Percentiles rank a stretch among this genome's conserved stretches.
Conservation (phyloP, 1,139 yeast genomes). For the Zygosaccharomyces sapae region DNA sequence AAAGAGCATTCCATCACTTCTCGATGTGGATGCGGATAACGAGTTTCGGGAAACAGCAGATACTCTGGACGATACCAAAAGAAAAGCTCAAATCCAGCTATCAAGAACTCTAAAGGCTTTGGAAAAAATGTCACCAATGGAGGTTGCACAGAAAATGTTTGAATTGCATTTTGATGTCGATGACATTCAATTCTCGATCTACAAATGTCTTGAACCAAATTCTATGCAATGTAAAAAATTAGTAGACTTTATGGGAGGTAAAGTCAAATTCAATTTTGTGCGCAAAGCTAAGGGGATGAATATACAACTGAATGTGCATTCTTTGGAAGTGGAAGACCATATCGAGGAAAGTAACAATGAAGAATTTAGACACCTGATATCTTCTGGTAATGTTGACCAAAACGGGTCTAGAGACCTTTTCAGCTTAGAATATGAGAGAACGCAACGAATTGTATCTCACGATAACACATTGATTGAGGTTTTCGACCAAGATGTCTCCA, state of each 20-base stretch:
- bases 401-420: slow-evolving; percentile 49
- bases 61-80: slow-evolving; percentile 28
- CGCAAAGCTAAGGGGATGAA: slow-evolving; percentile 60
- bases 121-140: slow-evolving; percentile 24
- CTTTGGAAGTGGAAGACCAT: slow-evolving; percentile 68
- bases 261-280: slow-evolving; percentile 55
- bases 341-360: slow-evolving; percentile 60
- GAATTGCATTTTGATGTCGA: slow-evolving; percentile 71
- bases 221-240: slow-evolving; percentile 63
- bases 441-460: slow-evolving; percentile 58
- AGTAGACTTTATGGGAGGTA: slow-evolving; percentile 68
- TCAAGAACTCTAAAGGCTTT: slow-evolving; percentile 18
- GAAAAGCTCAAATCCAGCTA: slow-evolving; percentile 23
- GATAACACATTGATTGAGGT: slow-evolving; percentile 57
- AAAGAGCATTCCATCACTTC: slow-evolving; percentile 62
- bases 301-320: slow-evolving; percentile 60
- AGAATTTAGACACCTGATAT: slow-evolving; percentile 65
- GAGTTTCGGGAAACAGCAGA: slow-evolving; percentile 14
- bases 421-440: slow-evolving; percentile 55
- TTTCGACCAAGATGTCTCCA: slow-evolving; percentile 71
- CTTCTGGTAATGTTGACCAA: slow-evolving; percentile 52
- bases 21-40: slow-evolving; percentile 34
- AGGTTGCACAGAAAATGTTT: slow-evolving; percentile 54
- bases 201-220: slow-evolving; percentile 60
- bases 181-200: slow-evolving; percentile 56